Evolutionary conservation across 2,329 filamentous ascomycete genomes (phyloP).

Genomic region (Neofusicoccum sp.): DNA sequence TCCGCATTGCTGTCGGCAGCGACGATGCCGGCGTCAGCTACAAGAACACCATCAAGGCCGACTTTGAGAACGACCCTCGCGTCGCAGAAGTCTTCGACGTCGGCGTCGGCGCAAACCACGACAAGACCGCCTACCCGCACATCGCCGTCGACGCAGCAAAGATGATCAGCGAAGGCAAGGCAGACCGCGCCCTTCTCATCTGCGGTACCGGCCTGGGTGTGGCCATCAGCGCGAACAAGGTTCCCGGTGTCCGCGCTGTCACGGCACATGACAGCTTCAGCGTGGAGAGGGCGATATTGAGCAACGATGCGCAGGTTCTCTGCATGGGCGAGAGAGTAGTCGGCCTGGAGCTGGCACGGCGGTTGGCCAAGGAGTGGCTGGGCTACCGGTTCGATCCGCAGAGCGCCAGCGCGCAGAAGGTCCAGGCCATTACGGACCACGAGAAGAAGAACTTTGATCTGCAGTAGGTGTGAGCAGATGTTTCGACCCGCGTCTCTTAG

Average conservation of each 20-base stretch:
- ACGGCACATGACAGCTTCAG: constrained; percentile 86
- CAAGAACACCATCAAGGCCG: constrained; percentile 75
- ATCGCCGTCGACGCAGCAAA: constrained; percentile 73
- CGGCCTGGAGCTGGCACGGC: constrained; percentile 76
- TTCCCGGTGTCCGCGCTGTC: constrained; percentile 81
- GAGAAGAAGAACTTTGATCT: constrained; percentile 38
- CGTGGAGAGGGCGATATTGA: constrained; percentile 77
- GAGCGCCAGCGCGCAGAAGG: constrained; percentile 63
- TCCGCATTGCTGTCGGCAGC: constrained; percentile 65
- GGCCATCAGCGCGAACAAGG: constrained; percentile 87
- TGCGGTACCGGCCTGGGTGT: constrained; percentile 87
- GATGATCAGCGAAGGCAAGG: constrained; percentile 63
- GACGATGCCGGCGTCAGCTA: constrained; percentile 77
- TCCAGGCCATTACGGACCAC: constrained; percentile 53
- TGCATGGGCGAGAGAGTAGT: constrained; percentile 86
- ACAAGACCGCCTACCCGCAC: constrained; percentile 83
- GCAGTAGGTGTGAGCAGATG: background rate
- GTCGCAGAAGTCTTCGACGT: constrained; percentile 74
- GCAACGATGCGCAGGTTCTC: constrained; percentile 84
- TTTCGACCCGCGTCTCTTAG: background rate
- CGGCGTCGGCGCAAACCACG: constrained; percentile 64
- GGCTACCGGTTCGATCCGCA: constrained; percentile 76
- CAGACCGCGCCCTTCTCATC: constrained; percentile 78
- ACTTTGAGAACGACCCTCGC: constrained; percentile 68
- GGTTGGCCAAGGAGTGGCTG: constrained; percentile 79